Conservation (phyloP, 2,329 filamentous ascomycete genomes). For the Proliferodiscus dingleyae region DNA sequence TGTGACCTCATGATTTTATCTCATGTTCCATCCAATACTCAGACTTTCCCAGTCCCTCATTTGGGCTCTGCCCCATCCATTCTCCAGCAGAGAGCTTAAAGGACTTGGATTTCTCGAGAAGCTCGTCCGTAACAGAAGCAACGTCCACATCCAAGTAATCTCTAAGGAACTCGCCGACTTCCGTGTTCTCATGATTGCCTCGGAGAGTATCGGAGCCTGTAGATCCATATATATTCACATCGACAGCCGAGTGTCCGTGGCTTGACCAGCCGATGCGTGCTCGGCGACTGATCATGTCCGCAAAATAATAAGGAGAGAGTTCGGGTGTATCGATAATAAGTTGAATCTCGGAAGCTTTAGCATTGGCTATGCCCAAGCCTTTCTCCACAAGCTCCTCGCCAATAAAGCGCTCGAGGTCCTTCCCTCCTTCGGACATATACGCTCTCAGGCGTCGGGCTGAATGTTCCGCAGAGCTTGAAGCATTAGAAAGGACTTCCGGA, state of each 20-base stretch:
- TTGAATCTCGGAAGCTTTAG: conserved; percentile 65
- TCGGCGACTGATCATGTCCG: conserved; percentile 80
- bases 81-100: conserved; percentile 11
- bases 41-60: conserved; percentile 17
- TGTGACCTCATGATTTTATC: conserved; percentile 1
- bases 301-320: conserved; percentile 55
- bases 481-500: conserved; percentile 74
- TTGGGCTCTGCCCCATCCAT: conserved; percentile 26
- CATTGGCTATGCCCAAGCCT: conserved; percentile 73
- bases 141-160: conserved; percentile 78
- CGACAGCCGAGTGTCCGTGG: conserved; percentile 87
- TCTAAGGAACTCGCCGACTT: conserved; percentile 77
- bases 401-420: conserved; percentile 56
- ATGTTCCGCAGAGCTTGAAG: conserved; percentile 68
- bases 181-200: conserved; percentile 93
- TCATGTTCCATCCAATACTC: conserved; percentile 9
- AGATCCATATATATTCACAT: conserved; percentile 94
- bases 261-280: conserved; percentile 92
- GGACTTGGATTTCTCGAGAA: conserved; percentile 36
- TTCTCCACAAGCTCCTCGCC: conserved; percentile 60
- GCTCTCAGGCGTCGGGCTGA: conserved; percentile 57
- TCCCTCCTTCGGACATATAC: conserved; percentile 42
- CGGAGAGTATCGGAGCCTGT: conserved; percentile 59
- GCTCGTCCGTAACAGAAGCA: conserved; percentile 68
- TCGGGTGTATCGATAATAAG: conserved; percentile 55